Base-by-base conservation (phyloP, 163 green algal genomes). In the Prototheca wickerhamii region DNA sequence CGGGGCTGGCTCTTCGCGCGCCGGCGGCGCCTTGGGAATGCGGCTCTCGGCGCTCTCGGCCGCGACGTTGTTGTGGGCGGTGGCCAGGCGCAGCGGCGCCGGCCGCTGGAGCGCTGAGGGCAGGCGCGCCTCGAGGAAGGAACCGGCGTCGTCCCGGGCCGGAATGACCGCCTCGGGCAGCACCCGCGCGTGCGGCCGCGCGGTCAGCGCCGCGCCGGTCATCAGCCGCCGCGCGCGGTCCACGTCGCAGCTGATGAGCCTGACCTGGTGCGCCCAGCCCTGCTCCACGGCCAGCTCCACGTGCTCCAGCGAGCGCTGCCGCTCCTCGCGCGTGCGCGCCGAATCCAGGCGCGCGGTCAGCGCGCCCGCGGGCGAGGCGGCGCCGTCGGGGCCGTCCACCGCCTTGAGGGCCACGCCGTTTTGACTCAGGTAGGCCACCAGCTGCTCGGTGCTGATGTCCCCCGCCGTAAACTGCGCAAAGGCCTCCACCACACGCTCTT, bases 241-340 rank as follows among this genome's bases (percentile, higher is more conserved):
- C 15, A 18, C 18, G 46, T 54, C 46, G 18, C 46, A 12, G 46
- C 46, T 67, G 10, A 49, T 46, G 26, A 71, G 57, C 46, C 63
- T 50, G 56, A 76, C 71, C 49, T 78, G 69, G 40, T 73, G 57
- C 65, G 73, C 51, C 71, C 71, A 78, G 33, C 31, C 30, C 18
- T 74, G 54, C 23, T 49, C 62, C 21, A 78, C 61, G 21, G 71
- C 51, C 30, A 78, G 52, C 32, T 73, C 50, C 46, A 77, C 42
- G 2, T 28, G 25, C 21, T 68, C 49, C 21, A 78, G 34, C 61
- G 28, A 25, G 15, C 20, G 50, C 25, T n/a, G 4, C 5, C 71
- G 60, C 55, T 78, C 60, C 34, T 74, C 51, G 17, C 35, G 58
- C 61, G 60, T 78, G 60, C 49, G 54, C 3, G 70, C 64, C 18